Conservation (phyloP, 805 yeast species). For the Metahyphopichia silvanorum region DNA sequence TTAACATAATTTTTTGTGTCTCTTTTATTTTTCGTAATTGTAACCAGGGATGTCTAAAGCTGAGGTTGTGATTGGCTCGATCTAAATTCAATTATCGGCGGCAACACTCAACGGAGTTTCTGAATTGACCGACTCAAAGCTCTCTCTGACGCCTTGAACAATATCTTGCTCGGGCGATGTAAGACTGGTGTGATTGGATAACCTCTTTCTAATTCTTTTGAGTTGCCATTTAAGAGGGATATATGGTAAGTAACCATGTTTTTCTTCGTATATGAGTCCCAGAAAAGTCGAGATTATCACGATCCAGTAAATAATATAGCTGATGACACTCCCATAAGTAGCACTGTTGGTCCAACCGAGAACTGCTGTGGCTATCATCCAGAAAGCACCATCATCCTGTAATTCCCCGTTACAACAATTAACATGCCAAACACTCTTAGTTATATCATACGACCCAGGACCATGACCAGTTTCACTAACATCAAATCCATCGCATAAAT, state of each 20-base stretch:
- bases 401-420: slow-evolving; percentile 44
- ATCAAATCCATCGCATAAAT: slow-evolving; percentile 39
- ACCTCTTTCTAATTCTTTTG: slow-evolving; percentile 30
- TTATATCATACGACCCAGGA: slow-evolving; percentile 43
- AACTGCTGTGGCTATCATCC: slow-evolving; percentile 46
- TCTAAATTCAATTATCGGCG: background rate
- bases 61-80: background rate
- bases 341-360: slow-evolving; percentile 48
- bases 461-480: slow-evolving; percentile 44
- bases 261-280: slow-evolving; percentile 32
- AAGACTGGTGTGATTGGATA: background rate
- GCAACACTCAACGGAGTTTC: slow-evolving; percentile 16
- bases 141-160: slow-evolving; percentile 9
- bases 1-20: no score
- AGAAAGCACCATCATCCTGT: slow-evolving; percentile 39
- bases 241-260: slow-evolving; percentile 33
- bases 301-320: slow-evolving; percentile 37
- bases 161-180: slow-evolving; percentile 1
- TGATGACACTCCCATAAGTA: slow-evolving; percentile 39
- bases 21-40: no score
- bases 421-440: slow-evolving; percentile 42
- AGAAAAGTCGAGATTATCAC: slow-evolving; percentile 28
- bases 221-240: slow-evolving; percentile 40
- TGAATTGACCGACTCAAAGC: slow-evolving; percentile 26
- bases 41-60: no score